Percentiles rank a stretch among this genome's conserved stretches.
phyloP scores from a whole-genome alignment of 108 stramenopile species.

The Bacterosira constricta region DNA sequence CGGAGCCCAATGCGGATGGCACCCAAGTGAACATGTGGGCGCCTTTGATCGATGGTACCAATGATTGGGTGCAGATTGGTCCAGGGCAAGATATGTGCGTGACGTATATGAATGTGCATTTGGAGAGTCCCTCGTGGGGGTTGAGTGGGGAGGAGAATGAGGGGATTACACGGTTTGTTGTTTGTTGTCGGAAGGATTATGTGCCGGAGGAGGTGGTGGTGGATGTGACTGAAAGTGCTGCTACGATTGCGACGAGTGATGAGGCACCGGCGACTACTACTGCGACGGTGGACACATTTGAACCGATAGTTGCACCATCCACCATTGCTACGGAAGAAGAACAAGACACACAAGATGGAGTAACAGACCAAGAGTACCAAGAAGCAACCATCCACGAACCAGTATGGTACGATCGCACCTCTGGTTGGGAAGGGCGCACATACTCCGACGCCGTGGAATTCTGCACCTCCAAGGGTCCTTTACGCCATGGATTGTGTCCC shows the following conservation, averaged over 20 bases:
- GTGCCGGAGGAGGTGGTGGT: too few relatives aligned
- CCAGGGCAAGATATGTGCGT: conserved; percentile 7
- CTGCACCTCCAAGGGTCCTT: too few relatives aligned
- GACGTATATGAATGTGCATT: conserved; percentile 16
- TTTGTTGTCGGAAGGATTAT: conserved; percentile 28
- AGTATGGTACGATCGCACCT: neutral
- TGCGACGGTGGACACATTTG: too few relatives aligned
- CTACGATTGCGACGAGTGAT: neutral
- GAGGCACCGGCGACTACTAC: too few relatives aligned
- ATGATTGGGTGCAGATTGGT: conserved; percentile 36
- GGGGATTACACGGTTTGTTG: conserved; percentile 27
- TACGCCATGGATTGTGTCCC: too few relatives aligned
- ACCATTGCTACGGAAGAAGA: too few relatives aligned
- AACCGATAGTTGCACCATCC: too few relatives aligned
- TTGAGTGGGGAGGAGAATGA: conserved; percentile 27
- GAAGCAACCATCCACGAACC: neutral
- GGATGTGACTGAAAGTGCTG: too few relatives aligned
- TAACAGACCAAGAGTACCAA: too few relatives aligned
- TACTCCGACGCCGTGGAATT: conserved; percentile 11
- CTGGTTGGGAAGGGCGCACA: conserved; percentile 19
- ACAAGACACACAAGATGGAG: too few relatives aligned
- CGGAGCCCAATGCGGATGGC: neutral
- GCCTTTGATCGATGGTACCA: conserved; percentile 19
- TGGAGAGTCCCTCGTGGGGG: conserved; percentile 26
- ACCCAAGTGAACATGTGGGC: conserved; percentile 10